Evolutionary conservation across 805 yeast species (phyloP).

Genomic region (Spathaspora gorwiae): DNA sequence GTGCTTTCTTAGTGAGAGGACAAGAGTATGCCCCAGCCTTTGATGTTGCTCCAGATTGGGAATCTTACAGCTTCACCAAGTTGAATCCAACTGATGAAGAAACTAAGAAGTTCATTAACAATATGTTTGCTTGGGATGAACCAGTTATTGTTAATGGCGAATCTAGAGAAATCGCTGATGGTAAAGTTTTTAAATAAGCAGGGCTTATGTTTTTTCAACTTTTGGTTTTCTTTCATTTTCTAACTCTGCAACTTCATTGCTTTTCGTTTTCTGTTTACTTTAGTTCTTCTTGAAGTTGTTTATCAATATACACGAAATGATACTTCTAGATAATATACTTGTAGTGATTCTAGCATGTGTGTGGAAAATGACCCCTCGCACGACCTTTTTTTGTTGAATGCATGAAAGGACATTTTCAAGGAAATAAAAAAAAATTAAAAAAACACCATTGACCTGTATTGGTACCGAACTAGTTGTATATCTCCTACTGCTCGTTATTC

Average conservation of each 20-base stretch:
- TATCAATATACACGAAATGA: no score
- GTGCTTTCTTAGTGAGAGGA: constrained; percentile 94
- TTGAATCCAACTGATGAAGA: constrained; percentile 75
- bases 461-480: no score
- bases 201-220: neutral
- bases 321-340: no score
- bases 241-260: neutral
- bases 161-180: constrained; percentile 86
- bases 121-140: constrained; percentile 98
- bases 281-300: neutral
- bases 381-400: no score
- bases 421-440: no score
- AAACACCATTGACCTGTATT: no score
- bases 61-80: constrained; percentile 80
- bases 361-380: no score
- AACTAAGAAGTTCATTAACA: constrained; percentile 74
- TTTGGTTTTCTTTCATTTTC: neutral
- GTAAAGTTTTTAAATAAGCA: constrained; percentile 88
- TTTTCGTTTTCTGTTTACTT: neutral
- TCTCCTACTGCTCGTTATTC: no score
- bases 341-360: no score
- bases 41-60: constrained; percentile 99
- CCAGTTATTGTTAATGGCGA: constrained; percentile 80
- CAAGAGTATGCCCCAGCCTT: constrained; percentile 88
- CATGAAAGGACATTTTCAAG: no score